Base-by-base conservation (phyloP, 2,329 filamentous ascomycete species). In the Penicillium frequentans region DNA sequence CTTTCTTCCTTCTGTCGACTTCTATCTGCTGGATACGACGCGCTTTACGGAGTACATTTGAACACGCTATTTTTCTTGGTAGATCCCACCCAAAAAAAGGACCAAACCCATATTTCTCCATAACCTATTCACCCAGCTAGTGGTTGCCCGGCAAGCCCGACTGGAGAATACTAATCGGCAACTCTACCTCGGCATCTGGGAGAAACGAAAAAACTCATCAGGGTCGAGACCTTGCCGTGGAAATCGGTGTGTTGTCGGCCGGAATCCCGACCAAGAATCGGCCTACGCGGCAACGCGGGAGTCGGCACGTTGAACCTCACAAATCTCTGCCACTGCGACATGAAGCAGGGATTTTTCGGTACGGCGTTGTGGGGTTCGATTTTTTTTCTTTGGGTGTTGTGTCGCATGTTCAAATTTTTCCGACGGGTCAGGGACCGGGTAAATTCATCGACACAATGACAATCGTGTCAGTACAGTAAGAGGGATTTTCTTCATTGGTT, bases 241-340 rank as follows among this genome's bases (percentile, higher is more conserved):
- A 6, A 35, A 14, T 48, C 46, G 46, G 46, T 23, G 27, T 35
- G 16, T 7, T 39, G 10, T 37, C 39, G 50, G 37, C 24, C 58
- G 55, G 55, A 55, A 55, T 60, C 27, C 52, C 58, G 55, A 51
- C 8, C 33, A 44, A 13, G 31, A 21, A 55, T 53, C 62, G 64
- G 64, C 55, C 59, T 58, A 59, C 58, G 45, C 62, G 62, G 60
- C 56, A 57, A 56, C 52, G 49, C 65, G 65, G 65, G 55, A 59
- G 59, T 68, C 65, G 65, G 65, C 65, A 68, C 63, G 47, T 43
- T 37, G 29, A 35, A 35, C 2, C 46, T 31, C 14, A 16, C n/a
- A 29, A 47, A 47, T 23, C 6, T 5, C n/a, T 26, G 43, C 43
- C 5, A 33, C 19, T 33, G 31, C 31, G 31, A 33, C 13, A 16